These are phyloP conservation scores for Bothriochloa decipiens DNA, from an alignment of 176 grass and related monocot genomes.

Conservation along the genomic window DNA sequence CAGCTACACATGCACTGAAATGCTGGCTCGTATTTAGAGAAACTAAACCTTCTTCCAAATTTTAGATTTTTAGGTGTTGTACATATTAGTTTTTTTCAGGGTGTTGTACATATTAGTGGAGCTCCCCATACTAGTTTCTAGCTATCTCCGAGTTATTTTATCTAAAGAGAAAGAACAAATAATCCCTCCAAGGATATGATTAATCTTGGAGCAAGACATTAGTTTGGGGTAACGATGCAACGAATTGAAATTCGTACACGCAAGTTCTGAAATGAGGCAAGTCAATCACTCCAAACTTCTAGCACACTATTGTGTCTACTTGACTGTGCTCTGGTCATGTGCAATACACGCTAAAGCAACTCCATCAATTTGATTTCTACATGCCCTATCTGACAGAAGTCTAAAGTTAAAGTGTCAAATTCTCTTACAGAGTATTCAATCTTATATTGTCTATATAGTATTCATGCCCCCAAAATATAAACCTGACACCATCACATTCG, in stretches of 20 bases:
- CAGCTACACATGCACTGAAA: conserved; percentile 33
- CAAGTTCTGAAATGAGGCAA: not conserved
- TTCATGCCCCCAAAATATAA: not conserved
- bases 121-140: not conserved
- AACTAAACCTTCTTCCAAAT: not conserved
- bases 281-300: not conserved
- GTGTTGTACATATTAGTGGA: not conserved
- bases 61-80: not conserved
- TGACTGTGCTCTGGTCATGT: not conserved
- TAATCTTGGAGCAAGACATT: not conserved
- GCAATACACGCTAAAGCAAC: not conserved
- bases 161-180: not conserved
- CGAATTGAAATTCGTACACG: no score
- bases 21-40: not conserved
- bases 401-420: not conserved
- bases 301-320: conserved; percentile 9
- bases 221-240: not conserved
- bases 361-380: not conserved
- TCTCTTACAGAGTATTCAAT: not conserved
- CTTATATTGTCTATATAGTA: not conserved
- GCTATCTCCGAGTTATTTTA: not conserved
- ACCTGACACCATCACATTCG: not conserved
- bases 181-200: not conserved
- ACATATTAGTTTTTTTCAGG: not conserved
- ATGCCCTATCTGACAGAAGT: not conserved